Evolutionary conservation across 2,329 filamentous ascomycete genomes (phyloP).

Genomic region (Fusarium algeriense): DNA sequence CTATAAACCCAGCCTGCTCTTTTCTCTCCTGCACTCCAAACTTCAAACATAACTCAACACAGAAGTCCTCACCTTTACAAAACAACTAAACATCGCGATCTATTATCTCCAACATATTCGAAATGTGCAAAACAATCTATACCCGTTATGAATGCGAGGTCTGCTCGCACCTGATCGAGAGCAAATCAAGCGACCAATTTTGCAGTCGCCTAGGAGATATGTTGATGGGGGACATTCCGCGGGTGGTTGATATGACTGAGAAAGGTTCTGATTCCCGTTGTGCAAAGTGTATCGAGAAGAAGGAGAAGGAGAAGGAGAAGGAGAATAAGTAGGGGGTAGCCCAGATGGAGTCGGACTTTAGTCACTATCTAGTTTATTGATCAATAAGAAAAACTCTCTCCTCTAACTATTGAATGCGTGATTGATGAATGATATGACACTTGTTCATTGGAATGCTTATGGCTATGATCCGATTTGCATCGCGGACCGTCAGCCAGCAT

Average conservation of each 20-base stretch:
- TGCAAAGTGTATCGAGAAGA: neutral
- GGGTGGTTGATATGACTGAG: too few species aligned
- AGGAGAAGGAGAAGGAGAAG: neutral
- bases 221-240: too few species aligned
- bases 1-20: neutral
- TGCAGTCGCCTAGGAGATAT: neutral
- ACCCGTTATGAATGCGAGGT: neutral
- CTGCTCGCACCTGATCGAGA: neutral
- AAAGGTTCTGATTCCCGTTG: too few species aligned
- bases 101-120: too few species aligned
- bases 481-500: accelerated
- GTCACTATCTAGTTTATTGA: neutral
- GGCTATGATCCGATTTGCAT: neutral
- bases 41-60: neutral
- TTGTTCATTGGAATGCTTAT: neutral
- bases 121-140: neutral
- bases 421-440: accelerated
- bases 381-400: too few species aligned
- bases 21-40: accelerated
- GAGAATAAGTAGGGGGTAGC: too few species aligned
- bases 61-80: neutral
- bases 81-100: accelerated
- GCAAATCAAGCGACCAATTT: too few species aligned
- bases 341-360: too few species aligned
- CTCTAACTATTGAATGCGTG: accelerated